Evolutionary conservation across 164 flowering plant genomes (phyloP).

Genomic region (Nymphaea thermarum): DNA sequence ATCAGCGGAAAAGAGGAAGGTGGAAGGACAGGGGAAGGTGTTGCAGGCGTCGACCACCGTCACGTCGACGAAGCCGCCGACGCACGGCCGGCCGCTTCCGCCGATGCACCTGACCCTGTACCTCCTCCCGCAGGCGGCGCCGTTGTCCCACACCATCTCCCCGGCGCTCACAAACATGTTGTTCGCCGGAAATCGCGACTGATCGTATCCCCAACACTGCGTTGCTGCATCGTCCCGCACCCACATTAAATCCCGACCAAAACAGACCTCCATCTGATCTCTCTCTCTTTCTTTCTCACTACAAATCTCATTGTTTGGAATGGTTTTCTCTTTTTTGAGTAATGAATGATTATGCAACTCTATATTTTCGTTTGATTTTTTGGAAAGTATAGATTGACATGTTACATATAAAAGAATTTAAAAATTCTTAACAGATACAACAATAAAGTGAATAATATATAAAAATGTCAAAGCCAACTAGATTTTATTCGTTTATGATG

Average conservation of each 20-base stretch:
- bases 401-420: too few species aligned
- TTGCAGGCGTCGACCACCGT: slow-evolving; percentile 39
- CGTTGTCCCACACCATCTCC: slow-evolving; percentile 57
- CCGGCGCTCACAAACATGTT: slow-evolving; percentile 31
- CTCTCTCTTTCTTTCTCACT: too few species aligned
- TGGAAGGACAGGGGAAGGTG: slow-evolving; percentile 32
- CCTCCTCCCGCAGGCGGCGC: slow-evolving; percentile 51
- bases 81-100: slow-evolving; percentile 39
- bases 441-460: too few species aligned
- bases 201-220: slow-evolving; percentile 28
- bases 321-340: too few species aligned
- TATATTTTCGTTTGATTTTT: too few species aligned
- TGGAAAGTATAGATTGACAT: too few species aligned
- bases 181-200: slow-evolving; percentile 34
- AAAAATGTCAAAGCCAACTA: too few species aligned
- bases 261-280: not conserved
- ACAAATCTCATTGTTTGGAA: too few species aligned
- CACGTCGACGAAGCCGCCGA: slow-evolving; percentile 24
- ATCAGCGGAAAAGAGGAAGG: slow-evolving; percentile 27
- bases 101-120: slow-evolving; percentile 42
- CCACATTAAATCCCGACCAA: not conserved
- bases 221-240: slow-evolving; percentile 28
- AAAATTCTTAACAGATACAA: too few species aligned
- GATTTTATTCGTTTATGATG: too few species aligned
- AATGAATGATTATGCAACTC: too few species aligned